Percentiles rank a stretch among this genome's conserved stretches.
Conservation (phyloP, 225 moss, liverwort and hornwort genomes). For the Antitrichia curtipendula region DNA sequence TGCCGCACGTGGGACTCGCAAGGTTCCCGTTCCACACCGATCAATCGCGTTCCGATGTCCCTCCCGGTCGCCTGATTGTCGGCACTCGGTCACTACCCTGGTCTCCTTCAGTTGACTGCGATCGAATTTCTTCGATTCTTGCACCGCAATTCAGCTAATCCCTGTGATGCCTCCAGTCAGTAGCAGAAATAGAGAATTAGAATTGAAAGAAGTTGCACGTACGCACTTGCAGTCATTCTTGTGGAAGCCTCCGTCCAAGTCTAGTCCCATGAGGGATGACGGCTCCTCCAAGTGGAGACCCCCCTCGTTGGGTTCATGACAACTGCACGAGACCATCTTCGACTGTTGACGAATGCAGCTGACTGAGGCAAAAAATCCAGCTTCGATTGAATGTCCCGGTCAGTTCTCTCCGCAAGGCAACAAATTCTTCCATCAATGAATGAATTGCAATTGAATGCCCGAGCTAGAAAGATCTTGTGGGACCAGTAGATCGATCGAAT, state of each 20-base stretch:
- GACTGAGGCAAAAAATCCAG: not conserved
- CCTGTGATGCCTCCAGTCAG: no score
- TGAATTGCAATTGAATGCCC: not conserved
- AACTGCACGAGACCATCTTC: not conserved
- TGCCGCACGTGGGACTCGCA: not conserved
- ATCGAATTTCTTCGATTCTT: not conserved
- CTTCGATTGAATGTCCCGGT: not conserved
- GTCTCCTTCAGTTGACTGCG: no score
- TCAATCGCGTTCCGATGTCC: no score
- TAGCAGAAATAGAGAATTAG: not conserved
- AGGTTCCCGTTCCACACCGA: no score
- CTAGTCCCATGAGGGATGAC: not conserved
- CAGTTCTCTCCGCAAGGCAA: no score
- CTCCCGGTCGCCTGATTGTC: no score
- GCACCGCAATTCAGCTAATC: not conserved
- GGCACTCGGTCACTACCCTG: no score
- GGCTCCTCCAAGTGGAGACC: not conserved
- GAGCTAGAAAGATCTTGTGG: not conserved
- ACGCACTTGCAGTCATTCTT: no score
- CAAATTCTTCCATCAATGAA: not conserved
- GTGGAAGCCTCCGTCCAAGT: not conserved
- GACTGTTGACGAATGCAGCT: not conserved
- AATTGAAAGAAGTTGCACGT: not conserved
- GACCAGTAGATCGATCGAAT: not conserved
- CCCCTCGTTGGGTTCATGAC: not conserved